Percentiles rank a stretch among this genome's conserved stretches.
Evolutionary conservation across 2,329 filamentous ascomycete species (phyloP).

Genomic region (Phialophora verrucosa): DNA sequence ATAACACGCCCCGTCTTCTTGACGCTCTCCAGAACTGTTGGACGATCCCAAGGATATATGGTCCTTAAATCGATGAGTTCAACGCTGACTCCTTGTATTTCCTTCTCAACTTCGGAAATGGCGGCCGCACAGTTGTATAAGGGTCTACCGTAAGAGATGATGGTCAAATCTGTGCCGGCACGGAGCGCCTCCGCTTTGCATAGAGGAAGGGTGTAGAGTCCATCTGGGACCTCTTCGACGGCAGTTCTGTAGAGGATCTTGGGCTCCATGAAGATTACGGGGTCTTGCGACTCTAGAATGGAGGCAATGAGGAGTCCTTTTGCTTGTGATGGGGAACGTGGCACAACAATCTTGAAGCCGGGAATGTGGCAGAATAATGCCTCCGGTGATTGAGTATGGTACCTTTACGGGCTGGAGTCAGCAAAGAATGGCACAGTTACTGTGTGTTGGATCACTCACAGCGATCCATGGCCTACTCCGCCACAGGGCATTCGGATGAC

Average conservation of each 20-base stretch:
- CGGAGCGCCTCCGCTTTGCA: slow-evolving; percentile 77
- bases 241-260: slow-evolving; percentile 92
- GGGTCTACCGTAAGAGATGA: no score
- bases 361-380: slow-evolving; percentile 86
- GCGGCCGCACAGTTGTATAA: no score
- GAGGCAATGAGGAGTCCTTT: slow-evolving; percentile 82
- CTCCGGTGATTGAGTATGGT: slow-evolving; percentile 90
- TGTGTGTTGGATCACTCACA: slow-evolving; percentile 73
- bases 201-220: slow-evolving; percentile 79
- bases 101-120: no score
- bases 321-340: slow-evolving; percentile 82
- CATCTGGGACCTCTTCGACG: slow-evolving; percentile 85
- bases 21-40: slow-evolving; percentile 37
- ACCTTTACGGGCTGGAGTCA: slow-evolving; percentile 40
- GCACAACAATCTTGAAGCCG: slow-evolving; percentile 82
- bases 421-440: not conserved
- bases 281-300: slow-evolving; percentile 78
- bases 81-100: no score
- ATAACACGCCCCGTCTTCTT: no score
- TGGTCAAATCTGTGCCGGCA: no score
- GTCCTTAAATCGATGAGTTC: no score
- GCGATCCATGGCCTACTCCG: slow-evolving; percentile 83
- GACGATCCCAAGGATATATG: no score
- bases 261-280: slow-evolving; percentile 90
- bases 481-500: slow-evolving; percentile 93